Percentiles rank a stretch among this genome's conserved stretches.
These are phyloP conservation scores for Aechmea fasciata DNA, from an alignment of 176 grass and related monocot species.

Conservation along the genomic window DNA sequence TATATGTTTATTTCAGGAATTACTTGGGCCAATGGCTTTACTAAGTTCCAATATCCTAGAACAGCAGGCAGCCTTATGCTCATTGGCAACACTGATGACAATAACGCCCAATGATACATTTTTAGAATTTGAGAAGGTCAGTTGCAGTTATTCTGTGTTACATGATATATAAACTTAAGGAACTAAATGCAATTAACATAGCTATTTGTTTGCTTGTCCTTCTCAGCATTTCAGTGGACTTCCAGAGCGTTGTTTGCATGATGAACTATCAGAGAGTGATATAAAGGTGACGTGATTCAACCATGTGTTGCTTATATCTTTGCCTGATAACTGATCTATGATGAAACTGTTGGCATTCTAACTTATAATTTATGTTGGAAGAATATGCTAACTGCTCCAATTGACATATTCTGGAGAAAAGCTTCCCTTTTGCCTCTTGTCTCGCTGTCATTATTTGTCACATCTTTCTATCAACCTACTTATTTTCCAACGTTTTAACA, in stretches of 20 bases:
- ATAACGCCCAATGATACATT: slow-evolving; percentile 81
- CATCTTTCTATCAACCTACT: too few species aligned
- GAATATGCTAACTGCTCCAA: too few species aligned
- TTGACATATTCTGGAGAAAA: too few species aligned
- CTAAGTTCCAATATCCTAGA: slow-evolving; percentile 56
- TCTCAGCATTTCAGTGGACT: slow-evolving; percentile 72
- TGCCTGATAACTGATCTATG: too few species aligned
- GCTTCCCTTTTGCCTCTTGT: too few species aligned
- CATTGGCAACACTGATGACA: slow-evolving; percentile 78
- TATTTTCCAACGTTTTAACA: too few species aligned
- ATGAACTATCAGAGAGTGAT: slow-evolving; percentile 64
- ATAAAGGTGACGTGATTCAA: slow-evolving; percentile 54
- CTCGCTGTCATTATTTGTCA: too few species aligned
- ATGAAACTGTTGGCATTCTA: not conserved
- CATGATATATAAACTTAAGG: slow-evolving; percentile 21
- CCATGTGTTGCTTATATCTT: not conserved
- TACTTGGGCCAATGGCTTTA: slow-evolving; percentile 64
- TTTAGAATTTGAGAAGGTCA: slow-evolving; percentile 84
- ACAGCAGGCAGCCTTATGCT: slow-evolving; percentile 46
- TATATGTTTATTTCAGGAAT: slow-evolving; percentile 48
- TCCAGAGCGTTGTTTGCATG: slow-evolving; percentile 56
- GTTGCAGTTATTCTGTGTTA: slow-evolving; percentile 13
- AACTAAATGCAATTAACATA: slow-evolving; percentile 8
- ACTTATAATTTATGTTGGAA: not conserved
- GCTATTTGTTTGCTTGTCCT: slow-evolving; percentile 23